Base-by-base conservation (phyloP, 2,329 filamentous ascomycete genomes). In the Fusarium sp. region DNA sequence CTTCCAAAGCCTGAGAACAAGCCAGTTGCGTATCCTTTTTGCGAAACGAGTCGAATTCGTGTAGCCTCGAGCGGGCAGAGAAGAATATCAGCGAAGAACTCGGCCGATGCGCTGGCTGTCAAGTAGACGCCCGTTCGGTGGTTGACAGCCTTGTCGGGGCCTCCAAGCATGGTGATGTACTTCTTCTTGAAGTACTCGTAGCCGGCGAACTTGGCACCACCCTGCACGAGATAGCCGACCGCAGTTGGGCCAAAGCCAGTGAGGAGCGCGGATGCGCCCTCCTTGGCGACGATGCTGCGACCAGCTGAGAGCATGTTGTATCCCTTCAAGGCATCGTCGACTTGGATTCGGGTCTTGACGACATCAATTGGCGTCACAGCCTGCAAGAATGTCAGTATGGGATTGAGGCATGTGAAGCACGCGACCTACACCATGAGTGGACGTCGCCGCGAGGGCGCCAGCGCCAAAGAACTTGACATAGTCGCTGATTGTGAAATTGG, bases 101-200 rank as follows among this genome's bases (percentile, higher is more conserved):
- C 90, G 58, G 89, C 90, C 43, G 85, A 86, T 20, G 90, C 90
- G 76, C 87, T 89, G 56, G 89, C 88, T 70, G 85, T 87, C 58
- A 95, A 88, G 83, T 96, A 96, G 77, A 96, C 81, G 67, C 82
- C 81, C 4, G 83, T 86, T 67, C 84, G 82, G 62, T 77, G 75
- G 14, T 75, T 65, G 20, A 81, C 80, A 39, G 84, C 83, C 60
- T 73, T 76, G 27, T 83, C 82, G 32, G 81, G 80, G 1, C 82
- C 83, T 44, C 83, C 93, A 63, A 92, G 82, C 60, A 87, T 74
- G 79, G 90, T 87, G 81, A 96, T 94, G 78, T 87, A 90, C 80
- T 91, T 88, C 83, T 95, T 91, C 87, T 96, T 96, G 90, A 96
- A 96, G 85, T 93, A 92, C 82, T 96, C 93, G 82, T 96, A 96